Evolutionary conservation across 441 rosid species (phyloP), one percentile per base, ranked within the genome.

Genomic region (Erysimum pusillum): DNA sequence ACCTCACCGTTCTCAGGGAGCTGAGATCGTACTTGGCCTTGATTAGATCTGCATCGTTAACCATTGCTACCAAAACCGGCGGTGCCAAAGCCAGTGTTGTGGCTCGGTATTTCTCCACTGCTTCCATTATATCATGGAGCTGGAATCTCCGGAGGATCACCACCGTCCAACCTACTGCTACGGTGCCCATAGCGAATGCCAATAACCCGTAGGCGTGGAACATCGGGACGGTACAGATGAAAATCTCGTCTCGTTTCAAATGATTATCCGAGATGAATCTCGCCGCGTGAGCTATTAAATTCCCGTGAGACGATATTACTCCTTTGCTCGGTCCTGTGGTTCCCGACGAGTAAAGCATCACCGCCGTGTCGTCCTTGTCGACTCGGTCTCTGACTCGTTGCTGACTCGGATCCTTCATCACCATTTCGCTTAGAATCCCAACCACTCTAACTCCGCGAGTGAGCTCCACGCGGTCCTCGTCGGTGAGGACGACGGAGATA

Each of bases 291-390:
- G 92, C 86, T 7, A 89, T 94, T 28, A 90, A 69, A 73, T 85
- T 91, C 2, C 88, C 64, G 67, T 94, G 98, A 1, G 97, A 86
- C 12, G 98, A 88, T 0, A 79, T 84, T 69, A 94, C 97, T 31
- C 98, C 98, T 69, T 91, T 94, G 82, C 96, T 91, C 9, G 68
- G 82, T 15, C 98, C 95, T 2, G 97, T 91, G 1, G 98, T 94
- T 10, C 98, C 96, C 0, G 98, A 94, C 5, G 97, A 94, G 86
- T 91, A 91, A 2, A 91, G 96, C 4, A 91, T 81, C 45, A 89
- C 81, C 4, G 98, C 96, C 3, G 89, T 86, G 71, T 94, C 96
- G 31, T 91, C 83, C 60, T 82, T 79, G 74, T 73, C 31, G 44
- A 94, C 88, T 73, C 87, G 88, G 28, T 90, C 88, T 73, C 74